A percentile compares a stretch with the other conserved stretches of the same genome.
Conservation (phyloP, 768 basidiomycete species). For the Cystofilobasidium capitatum region DNA sequence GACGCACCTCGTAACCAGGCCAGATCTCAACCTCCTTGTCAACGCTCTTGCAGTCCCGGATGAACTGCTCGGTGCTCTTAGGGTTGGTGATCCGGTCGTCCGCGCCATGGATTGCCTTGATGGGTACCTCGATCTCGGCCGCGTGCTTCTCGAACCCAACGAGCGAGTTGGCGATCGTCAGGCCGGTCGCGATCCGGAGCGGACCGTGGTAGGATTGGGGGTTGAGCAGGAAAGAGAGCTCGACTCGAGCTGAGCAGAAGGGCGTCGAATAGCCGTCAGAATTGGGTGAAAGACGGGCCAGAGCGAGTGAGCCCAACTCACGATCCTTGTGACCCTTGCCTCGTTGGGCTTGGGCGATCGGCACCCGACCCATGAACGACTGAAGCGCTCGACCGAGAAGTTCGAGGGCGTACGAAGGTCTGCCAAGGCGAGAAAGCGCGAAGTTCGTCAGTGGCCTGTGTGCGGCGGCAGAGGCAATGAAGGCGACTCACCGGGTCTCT, state of each 20-base stretch:
- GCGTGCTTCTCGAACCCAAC: background rate
- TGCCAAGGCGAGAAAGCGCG: background rate
- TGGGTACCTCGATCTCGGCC: background rate
- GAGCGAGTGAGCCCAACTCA: background rate
- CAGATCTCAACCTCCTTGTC: conserved; percentile 20
- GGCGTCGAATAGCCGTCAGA: background rate
- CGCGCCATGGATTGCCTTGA: conserved; percentile 14
- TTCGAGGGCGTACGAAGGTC: conserved; percentile 10
- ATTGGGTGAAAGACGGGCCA: background rate
- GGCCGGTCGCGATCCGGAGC: conserved; percentile 17
- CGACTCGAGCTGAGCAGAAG: conserved; percentile 13
- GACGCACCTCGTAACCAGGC: conserved; percentile 23
- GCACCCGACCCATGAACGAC: conserved; percentile 15
- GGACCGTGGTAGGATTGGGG: conserved; percentile 23
- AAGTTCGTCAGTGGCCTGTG: background rate
- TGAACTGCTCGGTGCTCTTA: conserved; percentile 5
- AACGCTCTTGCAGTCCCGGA: conserved; percentile 1
- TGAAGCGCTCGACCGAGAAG: conserved; percentile 9
- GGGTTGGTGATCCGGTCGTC: conserved; percentile 22
- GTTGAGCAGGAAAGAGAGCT: conserved; percentile 22
- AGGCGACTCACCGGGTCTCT: background rate
- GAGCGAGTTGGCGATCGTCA: conserved; percentile 1
- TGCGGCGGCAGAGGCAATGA: background rate
- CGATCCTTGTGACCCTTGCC: conserved; percentile 19
- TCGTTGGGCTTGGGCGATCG: conserved; percentile 17